Base-by-base conservation (phyloP, 768 basidiomycete genomes). In the Galerina marginata region DNA sequence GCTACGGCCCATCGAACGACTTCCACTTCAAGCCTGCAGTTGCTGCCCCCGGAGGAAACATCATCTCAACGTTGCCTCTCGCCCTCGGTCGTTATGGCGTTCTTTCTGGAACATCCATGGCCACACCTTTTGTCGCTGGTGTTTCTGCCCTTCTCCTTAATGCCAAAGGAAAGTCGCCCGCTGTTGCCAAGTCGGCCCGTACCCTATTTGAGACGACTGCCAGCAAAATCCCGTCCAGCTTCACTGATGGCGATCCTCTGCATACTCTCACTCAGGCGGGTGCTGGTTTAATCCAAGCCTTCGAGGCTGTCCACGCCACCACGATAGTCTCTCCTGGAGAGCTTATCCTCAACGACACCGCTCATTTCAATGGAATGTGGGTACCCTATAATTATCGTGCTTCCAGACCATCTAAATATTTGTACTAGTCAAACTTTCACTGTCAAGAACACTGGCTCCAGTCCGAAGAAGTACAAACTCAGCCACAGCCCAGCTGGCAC, bases 331-430 rank as follows among this genome's bases (percentile, higher is more conserved):
- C 81, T 4, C 86, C 86, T 5, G 78, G 81, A 12, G 82, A 88
- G 66, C 74, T 90, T 15, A 64, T 84, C 38, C 71, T 88, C 38
- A 90, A 91, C 62, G 88, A 89, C 67, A 89, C 88, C 2, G 79
- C 83, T 10, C 75, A 86, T 66, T 83, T 85, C 69, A 71, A 76
- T 49, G 69, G 72, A 37, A 50, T 68, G 82, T 83, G 66, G 58
- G 81, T 73, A 20, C 9, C n/a, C 51, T 37, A 4, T 58, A 23
- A 56, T 14, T 61, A 71, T n/a, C 38, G 1, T 15, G 14, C 44
- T 12, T 33, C 29, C 29, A 33, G 2, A 33, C 2, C 5, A 16
- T 45, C 25, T 23, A 54, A 45, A 37, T 59, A 26, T 57, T 37
- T 23, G 6, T 20, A 14, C 26, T 62, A 83, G 83, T 7, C 81